These are phyloP conservation scores for Dalbergia oliveri DNA, from an alignment of 306 rosid genomes.

Conservation along the genomic window DNA sequence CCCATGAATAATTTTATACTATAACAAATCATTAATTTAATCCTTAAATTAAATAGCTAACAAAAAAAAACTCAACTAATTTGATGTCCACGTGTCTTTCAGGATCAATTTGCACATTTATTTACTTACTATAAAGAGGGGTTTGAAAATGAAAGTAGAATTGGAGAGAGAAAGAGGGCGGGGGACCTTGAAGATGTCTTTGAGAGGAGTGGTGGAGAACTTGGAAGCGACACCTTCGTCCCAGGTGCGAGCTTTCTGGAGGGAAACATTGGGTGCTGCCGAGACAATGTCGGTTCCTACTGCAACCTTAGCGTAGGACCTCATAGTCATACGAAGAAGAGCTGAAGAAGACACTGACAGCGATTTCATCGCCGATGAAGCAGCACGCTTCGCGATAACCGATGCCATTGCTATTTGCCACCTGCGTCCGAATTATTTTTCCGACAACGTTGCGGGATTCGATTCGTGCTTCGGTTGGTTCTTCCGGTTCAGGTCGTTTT, in stretches of 20 bases:
- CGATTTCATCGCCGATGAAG: slow-evolving; percentile 26
- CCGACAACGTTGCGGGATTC: neutral
- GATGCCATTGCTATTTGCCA: slow-evolving; percentile 61
- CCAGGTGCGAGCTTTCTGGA: slow-evolving; percentile 95
- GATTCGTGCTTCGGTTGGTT: neutral
- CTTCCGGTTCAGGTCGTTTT: neutral
- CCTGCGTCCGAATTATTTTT: neutral
- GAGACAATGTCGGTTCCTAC: slow-evolving; percentile 77
- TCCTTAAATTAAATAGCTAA: neutral
- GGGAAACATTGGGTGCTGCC: slow-evolving; percentile 75
- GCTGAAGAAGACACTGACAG: slow-evolving; percentile 37
- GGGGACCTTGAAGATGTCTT: slow-evolving; percentile 81
- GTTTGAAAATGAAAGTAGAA: neutral
- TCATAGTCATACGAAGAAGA: slow-evolving; percentile 41
- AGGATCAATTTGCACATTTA: too few relatives aligned
- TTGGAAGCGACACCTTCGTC: slow-evolving; percentile 90
- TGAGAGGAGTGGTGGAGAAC: slow-evolving; percentile 84
- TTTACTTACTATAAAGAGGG: too few relatives aligned
- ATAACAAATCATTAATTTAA: too few relatives aligned
- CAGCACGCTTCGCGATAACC: slow-evolving; percentile 58
- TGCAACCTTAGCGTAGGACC: slow-evolving; percentile 66
- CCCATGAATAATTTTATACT: too few relatives aligned
- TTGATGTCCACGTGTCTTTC: too few relatives aligned
- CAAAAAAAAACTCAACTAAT: too few relatives aligned
- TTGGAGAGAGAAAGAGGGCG: neutral